Percentiles rank a stretch among this genome's conserved stretches.
Evolutionary conservation across 331 rosid species (phyloP).

Genomic region (Pyracantha coccinea): DNA sequence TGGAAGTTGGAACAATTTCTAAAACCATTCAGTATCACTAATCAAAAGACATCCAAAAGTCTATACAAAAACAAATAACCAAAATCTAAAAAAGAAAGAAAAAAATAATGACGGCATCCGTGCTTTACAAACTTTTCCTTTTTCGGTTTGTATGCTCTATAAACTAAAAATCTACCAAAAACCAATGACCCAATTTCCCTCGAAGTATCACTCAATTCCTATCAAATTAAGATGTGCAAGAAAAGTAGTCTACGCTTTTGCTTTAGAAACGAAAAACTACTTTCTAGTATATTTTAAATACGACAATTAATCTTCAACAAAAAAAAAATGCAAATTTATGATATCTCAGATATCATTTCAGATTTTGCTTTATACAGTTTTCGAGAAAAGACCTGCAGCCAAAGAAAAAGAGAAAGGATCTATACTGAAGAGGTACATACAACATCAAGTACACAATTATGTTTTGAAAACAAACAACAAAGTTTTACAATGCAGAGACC

Average conservation of each 20-base stretch:
- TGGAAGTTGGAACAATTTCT: not conserved
- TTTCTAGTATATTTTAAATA: too few species aligned
- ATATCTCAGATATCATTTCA: not conserved
- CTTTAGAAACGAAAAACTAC: too few species aligned
- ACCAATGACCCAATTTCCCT: too few species aligned
- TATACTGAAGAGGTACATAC: not conserved
- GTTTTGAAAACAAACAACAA: not conserved
- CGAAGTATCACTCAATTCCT: too few species aligned
- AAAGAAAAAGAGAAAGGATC: not conserved
- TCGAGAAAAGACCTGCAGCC: not conserved
- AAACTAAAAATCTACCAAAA: too few species aligned
- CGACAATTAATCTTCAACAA: not conserved
- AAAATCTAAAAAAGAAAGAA: not conserved
- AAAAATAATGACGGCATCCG: too few species aligned
- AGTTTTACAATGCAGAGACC: not conserved
- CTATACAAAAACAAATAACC: not conserved
- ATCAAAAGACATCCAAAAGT: not conserved
- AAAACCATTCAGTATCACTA: not conserved
- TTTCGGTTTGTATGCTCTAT: too few species aligned
- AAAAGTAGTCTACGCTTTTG: too few species aligned
- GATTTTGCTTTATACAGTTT: not conserved
- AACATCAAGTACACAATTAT: not conserved
- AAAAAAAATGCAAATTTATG: not conserved
- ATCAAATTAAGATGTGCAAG: too few species aligned
- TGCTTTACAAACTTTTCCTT: too few species aligned